Evolutionary conservation across 306 rosid species (phyloP).

Genomic region (Luffa acutangula): DNA sequence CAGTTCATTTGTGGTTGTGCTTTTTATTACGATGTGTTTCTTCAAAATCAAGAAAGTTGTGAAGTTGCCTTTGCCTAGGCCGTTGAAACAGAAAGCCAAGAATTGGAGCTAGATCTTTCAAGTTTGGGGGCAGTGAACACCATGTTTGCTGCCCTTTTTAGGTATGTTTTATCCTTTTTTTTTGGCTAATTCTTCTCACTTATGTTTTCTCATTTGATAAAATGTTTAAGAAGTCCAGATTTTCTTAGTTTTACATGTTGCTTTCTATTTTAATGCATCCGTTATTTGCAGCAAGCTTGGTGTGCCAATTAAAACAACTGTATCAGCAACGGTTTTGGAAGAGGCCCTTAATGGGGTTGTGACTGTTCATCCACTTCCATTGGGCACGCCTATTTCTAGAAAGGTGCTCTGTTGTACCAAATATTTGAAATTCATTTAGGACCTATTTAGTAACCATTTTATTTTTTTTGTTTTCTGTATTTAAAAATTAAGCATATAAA

Average conservation of each 20-base stretch:
- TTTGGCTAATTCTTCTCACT: not conserved
- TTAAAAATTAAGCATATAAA: not conserved
- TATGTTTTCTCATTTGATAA: not conserved
- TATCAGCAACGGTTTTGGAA: slow-evolving; percentile 86
- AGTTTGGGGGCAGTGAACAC: slow-evolving; percentile 96
- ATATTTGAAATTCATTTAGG: not conserved
- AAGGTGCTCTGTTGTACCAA: slow-evolving; percentile 36
- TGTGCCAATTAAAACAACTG: slow-evolving; percentile 94
- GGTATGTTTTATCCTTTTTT: slow-evolving; percentile 28
- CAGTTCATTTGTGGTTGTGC: not conserved
- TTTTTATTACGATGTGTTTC: not conserved
- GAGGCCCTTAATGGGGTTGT: slow-evolving; percentile 82
- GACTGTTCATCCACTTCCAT: slow-evolving; percentile 52
- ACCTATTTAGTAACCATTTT: not conserved
- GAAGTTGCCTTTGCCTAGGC: slow-evolving; percentile 44
- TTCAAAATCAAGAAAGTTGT: slow-evolving; percentile 6
- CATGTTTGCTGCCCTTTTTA: slow-evolving; percentile 99
- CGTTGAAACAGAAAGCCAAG: slow-evolving; percentile 85
- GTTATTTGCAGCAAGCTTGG: slow-evolving; percentile 76
- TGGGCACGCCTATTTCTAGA: slow-evolving; percentile 54
- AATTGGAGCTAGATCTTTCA: slow-evolving; percentile 96
- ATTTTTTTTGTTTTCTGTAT: too few species aligned
- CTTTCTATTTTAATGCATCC: slow-evolving; percentile 1
- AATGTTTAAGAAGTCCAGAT: not conserved
- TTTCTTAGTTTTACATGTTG: not conserved